phyloP scores from a whole-genome alignment of 78 protist species.

The Chrysochromulina tobinii region DNA sequence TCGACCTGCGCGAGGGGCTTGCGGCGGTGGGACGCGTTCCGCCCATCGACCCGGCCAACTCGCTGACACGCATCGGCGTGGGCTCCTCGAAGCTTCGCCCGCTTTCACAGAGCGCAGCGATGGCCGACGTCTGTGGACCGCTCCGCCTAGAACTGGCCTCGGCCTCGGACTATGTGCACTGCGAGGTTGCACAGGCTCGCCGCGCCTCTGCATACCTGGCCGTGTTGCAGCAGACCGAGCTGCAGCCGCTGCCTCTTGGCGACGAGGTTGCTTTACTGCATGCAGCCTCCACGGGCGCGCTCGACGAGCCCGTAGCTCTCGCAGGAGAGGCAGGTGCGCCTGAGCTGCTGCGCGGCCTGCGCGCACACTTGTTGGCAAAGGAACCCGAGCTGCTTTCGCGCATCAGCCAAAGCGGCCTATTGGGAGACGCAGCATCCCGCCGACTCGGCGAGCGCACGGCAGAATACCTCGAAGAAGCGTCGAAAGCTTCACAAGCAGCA shows the following conservation, averaged over 20 bases:
- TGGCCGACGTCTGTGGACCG: neutral
- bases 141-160: neutral
- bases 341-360: neutral
- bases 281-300: neutral
- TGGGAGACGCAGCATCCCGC: no score
- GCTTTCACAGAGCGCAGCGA: neutral
- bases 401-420: no score
- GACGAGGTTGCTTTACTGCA: neutral
- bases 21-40: neutral
- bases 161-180: neutral
- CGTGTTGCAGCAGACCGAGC: neutral
- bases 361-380: no score
- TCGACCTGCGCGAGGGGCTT: neutral
- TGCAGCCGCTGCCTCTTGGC: neutral
- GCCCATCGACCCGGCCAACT: neutral
- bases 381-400: no score
- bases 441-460: no score
- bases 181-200: neutral
- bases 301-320: neutral
- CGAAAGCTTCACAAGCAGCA: no score
- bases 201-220: neutral
- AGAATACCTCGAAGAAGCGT: no score
- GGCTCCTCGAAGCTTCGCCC: neutral
- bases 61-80: slow-evolving; percentile 21
- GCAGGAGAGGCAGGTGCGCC: neutral